Conservation (phyloP, 2,329 filamentous ascomycete species). For the Cytospora schulzeri region DNA sequence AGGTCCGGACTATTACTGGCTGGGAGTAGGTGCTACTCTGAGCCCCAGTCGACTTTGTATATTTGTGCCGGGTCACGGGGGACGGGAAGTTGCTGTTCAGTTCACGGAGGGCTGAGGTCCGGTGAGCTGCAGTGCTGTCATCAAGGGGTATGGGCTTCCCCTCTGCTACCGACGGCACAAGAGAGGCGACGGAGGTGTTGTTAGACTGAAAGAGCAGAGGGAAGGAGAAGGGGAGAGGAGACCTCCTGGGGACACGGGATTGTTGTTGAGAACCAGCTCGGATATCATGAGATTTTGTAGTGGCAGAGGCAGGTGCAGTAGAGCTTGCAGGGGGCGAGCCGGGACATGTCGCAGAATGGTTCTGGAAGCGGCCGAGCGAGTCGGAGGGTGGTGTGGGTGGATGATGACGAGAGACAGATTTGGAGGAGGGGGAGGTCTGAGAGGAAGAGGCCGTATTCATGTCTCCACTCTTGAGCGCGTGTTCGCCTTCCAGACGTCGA, state of each 20-base stretch:
- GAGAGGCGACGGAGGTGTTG: slow-evolving; percentile 54
- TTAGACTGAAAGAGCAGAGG: slow-evolving; percentile 50
- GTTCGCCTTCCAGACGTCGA: slow-evolving; percentile 27
- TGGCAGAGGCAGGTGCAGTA: slow-evolving; percentile 32
- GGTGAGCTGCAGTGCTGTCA: slow-evolving; percentile 56
- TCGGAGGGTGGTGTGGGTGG: slow-evolving; percentile 24
- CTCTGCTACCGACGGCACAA: slow-evolving; percentile 57
- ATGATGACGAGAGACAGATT: slow-evolving; percentile 20
- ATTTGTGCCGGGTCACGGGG: slow-evolving; percentile 49
- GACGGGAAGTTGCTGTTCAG: slow-evolving; percentile 61
- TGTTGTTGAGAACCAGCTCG: slow-evolving; percentile 29
- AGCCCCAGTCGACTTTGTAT: slow-evolving; percentile 58
- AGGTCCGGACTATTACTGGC: slow-evolving; percentile 67
- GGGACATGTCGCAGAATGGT: slow-evolving; percentile 17
- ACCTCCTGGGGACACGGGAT: slow-evolving; percentile 34
- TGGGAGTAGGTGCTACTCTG: slow-evolving; percentile 63
- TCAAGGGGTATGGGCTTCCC: slow-evolving; percentile 59
- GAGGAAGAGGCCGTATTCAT: slow-evolving; percentile 28
- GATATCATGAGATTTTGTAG: slow-evolving; percentile 26
- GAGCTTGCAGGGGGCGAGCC: slow-evolving; percentile 27
- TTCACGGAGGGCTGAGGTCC: slow-evolving; percentile 62
- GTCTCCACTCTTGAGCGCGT: slow-evolving; percentile 29
- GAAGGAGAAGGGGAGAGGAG: slow-evolving; percentile 51
- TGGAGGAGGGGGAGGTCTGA: slow-evolving; percentile 17
- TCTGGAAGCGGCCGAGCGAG: slow-evolving; percentile 19